These are phyloP conservation scores for Hyaloperonospora brassicae DNA, from an alignment of 352 stramenopile genomes.

Conservation along the genomic window DNA sequence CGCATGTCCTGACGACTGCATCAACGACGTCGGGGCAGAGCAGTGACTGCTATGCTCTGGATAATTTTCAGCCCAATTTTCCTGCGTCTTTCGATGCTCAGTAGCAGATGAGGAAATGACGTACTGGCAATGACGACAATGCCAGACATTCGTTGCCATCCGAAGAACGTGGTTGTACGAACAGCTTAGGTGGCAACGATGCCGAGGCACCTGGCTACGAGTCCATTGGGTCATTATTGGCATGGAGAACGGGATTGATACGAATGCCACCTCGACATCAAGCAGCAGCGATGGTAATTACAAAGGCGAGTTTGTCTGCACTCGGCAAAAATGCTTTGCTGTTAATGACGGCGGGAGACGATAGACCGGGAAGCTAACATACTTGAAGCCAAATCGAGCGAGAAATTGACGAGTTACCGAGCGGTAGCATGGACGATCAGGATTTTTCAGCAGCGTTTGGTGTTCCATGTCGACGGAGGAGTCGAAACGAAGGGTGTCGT, in stretches of 20 bases:
- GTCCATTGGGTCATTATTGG: slow-evolving; percentile 21
- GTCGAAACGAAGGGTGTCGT: no score
- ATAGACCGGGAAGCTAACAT: no score
- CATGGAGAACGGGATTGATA: slow-evolving; percentile 6
- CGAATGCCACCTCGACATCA: slow-evolving; percentile 7
- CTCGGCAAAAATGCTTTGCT: no score
- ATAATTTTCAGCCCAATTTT: slow-evolving; percentile 28
- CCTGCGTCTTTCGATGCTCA: slow-evolving; percentile 22
- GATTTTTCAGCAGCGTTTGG: no score
- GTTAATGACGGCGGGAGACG: no score
- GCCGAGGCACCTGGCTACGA: slow-evolving; percentile 21
- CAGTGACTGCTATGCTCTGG: slow-evolving; percentile 12
- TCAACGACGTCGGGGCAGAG: slow-evolving; percentile 2
- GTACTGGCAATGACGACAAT: not conserved
- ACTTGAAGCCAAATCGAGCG: no score
- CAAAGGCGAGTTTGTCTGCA: not conserved
- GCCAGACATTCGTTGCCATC: not conserved
- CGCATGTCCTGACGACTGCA: no score
- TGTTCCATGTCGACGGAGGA: no score
- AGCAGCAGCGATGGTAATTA: slow-evolving; percentile 17
- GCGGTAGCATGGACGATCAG: no score
- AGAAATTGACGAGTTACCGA: no score
- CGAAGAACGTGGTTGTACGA: slow-evolving; percentile 18
- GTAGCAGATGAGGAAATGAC: slow-evolving; percentile 12
- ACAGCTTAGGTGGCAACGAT: slow-evolving; percentile 17